phyloP scores from a whole-genome alignment of 108 stramenopile species.

The Discostella stelligeroides region DNA sequence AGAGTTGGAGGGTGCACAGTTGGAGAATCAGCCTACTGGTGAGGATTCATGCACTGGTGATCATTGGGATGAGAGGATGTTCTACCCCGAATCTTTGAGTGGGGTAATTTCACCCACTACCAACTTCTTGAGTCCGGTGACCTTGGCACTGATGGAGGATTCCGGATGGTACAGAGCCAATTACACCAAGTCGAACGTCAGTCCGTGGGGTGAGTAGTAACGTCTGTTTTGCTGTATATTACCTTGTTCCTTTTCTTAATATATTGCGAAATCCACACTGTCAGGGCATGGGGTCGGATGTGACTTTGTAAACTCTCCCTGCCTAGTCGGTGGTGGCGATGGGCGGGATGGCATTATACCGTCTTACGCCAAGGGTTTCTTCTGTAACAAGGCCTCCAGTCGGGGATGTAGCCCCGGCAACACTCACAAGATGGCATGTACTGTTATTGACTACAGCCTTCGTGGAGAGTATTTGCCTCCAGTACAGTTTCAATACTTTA shows the following conservation, averaged over 20 bases:
- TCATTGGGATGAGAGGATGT: slow-evolving; percentile 86
- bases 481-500: slow-evolving; percentile 71
- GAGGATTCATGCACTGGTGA: slow-evolving; percentile 79
- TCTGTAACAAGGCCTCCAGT: slow-evolving; percentile 61
- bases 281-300: slow-evolving; percentile 70
- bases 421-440: slow-evolving; percentile 84
- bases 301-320: slow-evolving; percentile 72
- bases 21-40: slow-evolving; percentile 87
- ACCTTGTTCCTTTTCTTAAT: too few species aligned
- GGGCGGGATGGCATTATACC: slow-evolving; percentile 55
- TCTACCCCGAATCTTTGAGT: slow-evolving; percentile 67
- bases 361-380: slow-evolving; percentile 66
- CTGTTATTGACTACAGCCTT: slow-evolving; percentile 72
- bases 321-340: slow-evolving; percentile 56
- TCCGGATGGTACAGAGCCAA: slow-evolving; percentile 86
- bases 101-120: slow-evolving; percentile 79
- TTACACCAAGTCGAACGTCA: slow-evolving; percentile 39
- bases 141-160: slow-evolving; percentile 83
- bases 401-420: slow-evolving; percentile 71
- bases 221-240: background rate
- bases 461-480: slow-evolving; percentile 55
- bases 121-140: slow-evolving; percentile 71
- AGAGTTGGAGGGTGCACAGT: slow-evolving; percentile 56
- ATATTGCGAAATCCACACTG: too few species aligned
- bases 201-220: slow-evolving; percentile 51